Percentiles rank a stretch among this genome's conserved stretches.
These are phyloP conservation scores for Dactylellina haptotyla DNA, from an alignment of 2,329 filamentous ascomycete genomes.

Conservation along the genomic window DNA sequence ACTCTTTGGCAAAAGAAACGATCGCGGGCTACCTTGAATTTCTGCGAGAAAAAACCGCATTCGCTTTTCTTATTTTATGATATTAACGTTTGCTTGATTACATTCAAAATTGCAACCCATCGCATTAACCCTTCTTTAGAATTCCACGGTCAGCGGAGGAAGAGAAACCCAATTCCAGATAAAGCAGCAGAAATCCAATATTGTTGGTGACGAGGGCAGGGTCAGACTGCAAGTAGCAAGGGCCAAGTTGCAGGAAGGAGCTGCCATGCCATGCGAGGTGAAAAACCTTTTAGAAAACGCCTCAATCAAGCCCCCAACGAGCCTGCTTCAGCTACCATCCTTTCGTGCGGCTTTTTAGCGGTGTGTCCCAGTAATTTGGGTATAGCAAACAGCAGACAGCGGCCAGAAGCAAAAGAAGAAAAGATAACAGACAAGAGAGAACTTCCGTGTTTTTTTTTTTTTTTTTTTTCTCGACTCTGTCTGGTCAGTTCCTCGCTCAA, in stretches of 20 bases:
- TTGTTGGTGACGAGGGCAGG: constrained; percentile 39
- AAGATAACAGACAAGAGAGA: constrained; percentile 4
- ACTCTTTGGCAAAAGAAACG: constrained; percentile 24
- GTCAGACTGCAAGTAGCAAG: constrained; percentile 49
- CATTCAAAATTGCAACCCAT: constrained; percentile 11
- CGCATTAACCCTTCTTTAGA: constrained; percentile 34
- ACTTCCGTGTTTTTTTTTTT: constrained; percentile 3
- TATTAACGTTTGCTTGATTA: constrained; percentile 35
- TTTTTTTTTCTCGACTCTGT: constrained; percentile 29
- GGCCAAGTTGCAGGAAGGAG: constrained; percentile 37
- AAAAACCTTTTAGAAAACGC: constrained; percentile 44
- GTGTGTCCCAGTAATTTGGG: constrained; percentile 49
- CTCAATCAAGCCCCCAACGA: constrained; percentile 38
- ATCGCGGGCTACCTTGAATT: constrained; percentile 26
- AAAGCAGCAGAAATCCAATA: constrained; percentile 30
- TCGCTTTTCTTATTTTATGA: too few relatives aligned
- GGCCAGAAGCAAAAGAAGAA: constrained; percentile 6
- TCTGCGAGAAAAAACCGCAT: too few relatives aligned
- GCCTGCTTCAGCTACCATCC: constrained; percentile 41
- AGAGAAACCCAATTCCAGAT: constrained; percentile 12
- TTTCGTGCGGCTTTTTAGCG: constrained; percentile 54
- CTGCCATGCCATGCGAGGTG: constrained; percentile 51
- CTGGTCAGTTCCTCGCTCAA: constrained; percentile 30
- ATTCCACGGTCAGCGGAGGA: constrained; percentile 10
- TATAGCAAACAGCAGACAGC: too few relatives aligned